phyloP scores from a whole-genome alignment of 2,329 filamentous ascomycete genomes.

The Allantophomopsis lycopodina region DNA sequence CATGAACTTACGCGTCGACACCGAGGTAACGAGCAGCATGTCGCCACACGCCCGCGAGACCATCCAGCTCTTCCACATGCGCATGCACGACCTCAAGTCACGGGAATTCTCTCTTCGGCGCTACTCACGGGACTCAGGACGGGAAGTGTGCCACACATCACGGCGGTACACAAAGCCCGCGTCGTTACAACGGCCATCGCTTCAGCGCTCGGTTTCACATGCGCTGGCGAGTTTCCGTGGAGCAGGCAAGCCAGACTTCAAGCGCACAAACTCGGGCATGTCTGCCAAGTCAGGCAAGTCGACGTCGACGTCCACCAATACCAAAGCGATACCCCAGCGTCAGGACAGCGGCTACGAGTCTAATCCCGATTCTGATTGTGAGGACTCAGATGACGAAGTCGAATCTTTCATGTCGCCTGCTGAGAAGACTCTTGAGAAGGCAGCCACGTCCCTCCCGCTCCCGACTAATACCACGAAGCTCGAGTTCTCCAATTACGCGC shows the following conservation, averaged over 20 bases:
- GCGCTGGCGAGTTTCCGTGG: slow-evolving; percentile 22
- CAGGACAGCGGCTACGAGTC: slow-evolving; percentile 44
- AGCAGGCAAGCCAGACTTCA: slow-evolving; percentile 34
- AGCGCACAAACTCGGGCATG: slow-evolving; percentile 14
- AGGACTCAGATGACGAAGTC: slow-evolving; percentile 14
- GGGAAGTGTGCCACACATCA: slow-evolving; percentile 80
- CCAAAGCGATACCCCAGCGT: slow-evolving; percentile 6
- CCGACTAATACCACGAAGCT: slow-evolving; percentile 74
- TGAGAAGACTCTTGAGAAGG: slow-evolving; percentile 7
- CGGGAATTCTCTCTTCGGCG: slow-evolving; percentile 83
- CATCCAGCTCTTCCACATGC: slow-evolving; percentile 74
- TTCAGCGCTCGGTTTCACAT: slow-evolving; percentile 43
- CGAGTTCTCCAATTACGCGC: slow-evolving; percentile 95
- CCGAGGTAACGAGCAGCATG: slow-evolving; percentile 41
- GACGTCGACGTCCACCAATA: too few species aligned
- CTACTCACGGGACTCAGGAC: slow-evolving; percentile 84
- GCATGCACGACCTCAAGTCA: slow-evolving; percentile 81
- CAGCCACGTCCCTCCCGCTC: slow-evolving; percentile 8
- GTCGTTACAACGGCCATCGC: slow-evolving; percentile 19
- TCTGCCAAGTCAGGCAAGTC: slow-evolving; percentile 5
- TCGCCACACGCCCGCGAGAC: slow-evolving; percentile 45
- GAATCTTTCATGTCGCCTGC: slow-evolving; percentile 11
- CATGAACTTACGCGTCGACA: slow-evolving; percentile 90
- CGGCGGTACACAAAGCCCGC: slow-evolving; percentile 50
- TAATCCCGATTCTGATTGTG: slow-evolving; percentile 22